These are phyloP conservation scores for Prunus davidiana DNA, from an alignment of 306 rosid genomes.

Conservation along the genomic window DNA sequence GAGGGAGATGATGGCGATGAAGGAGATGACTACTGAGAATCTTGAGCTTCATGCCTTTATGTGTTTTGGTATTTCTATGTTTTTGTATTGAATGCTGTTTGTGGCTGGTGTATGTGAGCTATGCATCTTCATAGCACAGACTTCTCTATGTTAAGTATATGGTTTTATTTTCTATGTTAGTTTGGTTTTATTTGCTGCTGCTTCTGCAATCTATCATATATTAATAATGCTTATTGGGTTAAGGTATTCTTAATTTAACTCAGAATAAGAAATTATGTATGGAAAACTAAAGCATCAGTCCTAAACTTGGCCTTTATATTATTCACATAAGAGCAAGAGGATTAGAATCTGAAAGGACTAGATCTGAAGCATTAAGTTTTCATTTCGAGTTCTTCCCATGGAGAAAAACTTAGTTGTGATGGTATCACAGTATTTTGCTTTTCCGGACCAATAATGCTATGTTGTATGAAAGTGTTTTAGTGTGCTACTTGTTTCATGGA, in stretches of 20 bases:
- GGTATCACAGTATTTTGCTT: no score
- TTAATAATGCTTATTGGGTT: not conserved
- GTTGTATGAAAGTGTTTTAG: no score
- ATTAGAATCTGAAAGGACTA: no score
- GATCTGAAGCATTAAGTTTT: no score
- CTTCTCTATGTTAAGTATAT: not conserved
- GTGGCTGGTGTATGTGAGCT: slow-evolving; percentile 3
- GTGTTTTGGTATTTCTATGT: not conserved
- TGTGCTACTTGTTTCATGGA: no score
- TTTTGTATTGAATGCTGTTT: not conserved
- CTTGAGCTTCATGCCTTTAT: not conserved
- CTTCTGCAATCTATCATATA: not conserved
- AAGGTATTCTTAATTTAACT: no score
- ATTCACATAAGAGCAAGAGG: no score
- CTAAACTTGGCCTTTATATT: not conserved
- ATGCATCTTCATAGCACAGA: not conserved
- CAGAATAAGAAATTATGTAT: no score
- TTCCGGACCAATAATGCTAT: no score
- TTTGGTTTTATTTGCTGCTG: not conserved
- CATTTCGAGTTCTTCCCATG: no score
- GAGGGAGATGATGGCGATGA: slow-evolving; percentile 74
- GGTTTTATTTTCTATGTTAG: not conserved
- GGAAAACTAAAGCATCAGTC: no score
- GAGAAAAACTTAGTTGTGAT: no score
- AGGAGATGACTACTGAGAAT: slow-evolving; percentile 56